Evolutionary conservation across 1,284 basidiomycete species (phyloP), one percentile per base, ranked within the genome.

Genomic region (Waitea zeae): DNA sequence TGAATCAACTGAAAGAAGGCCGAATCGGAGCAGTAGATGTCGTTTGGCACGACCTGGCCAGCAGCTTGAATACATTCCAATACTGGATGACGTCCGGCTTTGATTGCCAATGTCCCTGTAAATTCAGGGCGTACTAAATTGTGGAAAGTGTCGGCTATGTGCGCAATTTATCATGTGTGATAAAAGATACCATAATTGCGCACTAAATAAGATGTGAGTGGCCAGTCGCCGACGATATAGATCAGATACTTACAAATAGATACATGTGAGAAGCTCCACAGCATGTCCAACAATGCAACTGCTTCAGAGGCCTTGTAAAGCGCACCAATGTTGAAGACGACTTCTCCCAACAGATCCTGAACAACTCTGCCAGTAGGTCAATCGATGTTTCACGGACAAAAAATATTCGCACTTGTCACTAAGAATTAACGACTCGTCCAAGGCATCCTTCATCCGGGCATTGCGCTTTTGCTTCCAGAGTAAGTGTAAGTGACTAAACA

Each of bases 251-350:
- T 49, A 80, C 83, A 63, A 30, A 80, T 82, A 2, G 86, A 74
- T 7, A 67, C 58, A 50, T 87, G 77, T 0, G 88, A 78, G 50
- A 93, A 90, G 2, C 80, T 74, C 67, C 79, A 79, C 2, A 93
- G 52, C 64, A 89, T 77, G 47, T 95, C 90, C 1, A 92, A 53
- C 36, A 87, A 56, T 0, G 86, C 83, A 31, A 92, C 83, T n/a
- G 83, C 82, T 57, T 92, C 88, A 0, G 83, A 86, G 5, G 81
- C 77, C 40, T 79, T 78, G 51, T 88, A 89, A n/a, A 93, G 54
- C 12, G 70, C 76, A 1, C 77, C 74, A 15, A 83, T 66, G 39
- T 82, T 61, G 0, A 57, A 55, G 2, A 87, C 46, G 19, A 89
- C 67, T 29, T 74, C 64, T 0, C 58, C 53, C 0, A 81, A 67